A percentile compares a stretch with the other conserved stretches of the same genome.
phyloP scores from a whole-genome alignment of 495 filamentous ascomycete species.

The Penicillium odoratum region DNA sequence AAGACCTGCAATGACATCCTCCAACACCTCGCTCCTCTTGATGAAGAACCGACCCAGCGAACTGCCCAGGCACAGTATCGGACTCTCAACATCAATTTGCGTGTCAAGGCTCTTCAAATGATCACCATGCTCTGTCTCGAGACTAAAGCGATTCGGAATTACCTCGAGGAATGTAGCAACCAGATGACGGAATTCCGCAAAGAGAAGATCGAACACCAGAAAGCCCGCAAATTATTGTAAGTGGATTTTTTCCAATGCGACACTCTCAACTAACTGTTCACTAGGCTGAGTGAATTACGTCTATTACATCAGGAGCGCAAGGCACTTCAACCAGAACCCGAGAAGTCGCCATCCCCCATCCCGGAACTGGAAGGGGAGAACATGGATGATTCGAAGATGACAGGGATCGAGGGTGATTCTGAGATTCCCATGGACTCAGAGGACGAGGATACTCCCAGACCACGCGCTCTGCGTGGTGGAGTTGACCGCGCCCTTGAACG shows the following conservation, averaged over 20 bases:
- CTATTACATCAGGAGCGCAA: conserved; percentile 84
- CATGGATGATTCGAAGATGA: conserved; percentile 64
- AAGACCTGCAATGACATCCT: conserved; percentile 78
- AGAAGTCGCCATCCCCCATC: conserved; percentile 61
- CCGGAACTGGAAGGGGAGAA: conserved; percentile 54
- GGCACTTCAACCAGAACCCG: conserved; percentile 69
- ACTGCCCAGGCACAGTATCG: conserved; percentile 71
- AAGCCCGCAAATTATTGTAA: conserved; percentile 78
- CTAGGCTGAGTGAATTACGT: conserved; percentile 79
- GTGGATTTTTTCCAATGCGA: conserved; percentile 32
- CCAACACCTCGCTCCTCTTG: conserved; percentile 72
- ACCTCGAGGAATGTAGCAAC: conserved; percentile 86
- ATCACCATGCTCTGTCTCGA: conserved; percentile 84
- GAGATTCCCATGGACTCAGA: conserved; percentile 58
- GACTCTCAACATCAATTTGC: conserved; percentile 75
- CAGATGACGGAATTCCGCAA: conserved; percentile 93
- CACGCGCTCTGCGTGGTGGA: conserved; percentile 75
- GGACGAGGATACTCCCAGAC: conserved; percentile 58
- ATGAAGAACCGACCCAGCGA: conserved; percentile 68
- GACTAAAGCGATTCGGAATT: conserved; percentile 79
- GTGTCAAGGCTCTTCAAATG: conserved; percentile 78
- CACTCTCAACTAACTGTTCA: conserved; percentile 7
- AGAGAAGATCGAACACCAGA: conserved; percentile 90
- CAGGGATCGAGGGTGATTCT: conserved; percentile 60
- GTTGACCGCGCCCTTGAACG: conserved; percentile 74